A percentile compares a stretch with the other conserved stretches of the same genome.
Conservation (phyloP, 2,329 filamentous ascomycete species). For the Emmonsiellopsis sp. region DNA sequence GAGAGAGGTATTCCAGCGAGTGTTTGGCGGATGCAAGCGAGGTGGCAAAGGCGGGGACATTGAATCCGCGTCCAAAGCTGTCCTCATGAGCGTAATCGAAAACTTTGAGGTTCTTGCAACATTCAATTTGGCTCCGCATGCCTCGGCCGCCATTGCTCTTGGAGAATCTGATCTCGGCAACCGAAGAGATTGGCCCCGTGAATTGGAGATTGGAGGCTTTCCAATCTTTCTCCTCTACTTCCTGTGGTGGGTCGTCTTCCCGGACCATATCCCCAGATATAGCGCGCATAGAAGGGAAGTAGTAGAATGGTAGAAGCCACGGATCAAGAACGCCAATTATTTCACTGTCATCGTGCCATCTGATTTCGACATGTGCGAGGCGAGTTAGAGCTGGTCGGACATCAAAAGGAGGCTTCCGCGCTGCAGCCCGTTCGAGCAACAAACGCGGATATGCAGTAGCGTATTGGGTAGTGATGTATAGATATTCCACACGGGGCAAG, state of each 20-base stretch:
- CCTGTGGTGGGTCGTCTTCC: not conserved
- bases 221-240: not conserved
- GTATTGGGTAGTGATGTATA: not conserved
- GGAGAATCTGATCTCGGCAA: not conserved
- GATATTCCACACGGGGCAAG: not conserved
- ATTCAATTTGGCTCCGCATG: slow-evolving; percentile 1
- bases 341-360: not conserved
- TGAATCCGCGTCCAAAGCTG: not conserved
- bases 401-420: not conserved
- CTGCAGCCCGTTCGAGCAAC: not conserved
- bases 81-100: slow-evolving; percentile 6
- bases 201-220: not conserved
- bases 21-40: slow-evolving; percentile 1
- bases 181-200: not conserved
- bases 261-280: not conserved
- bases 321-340: not conserved
- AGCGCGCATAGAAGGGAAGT: slow-evolving; percentile 1
- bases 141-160: slow-evolving; percentile 1
- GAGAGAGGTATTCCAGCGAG: not conserved
- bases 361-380: not conserved
- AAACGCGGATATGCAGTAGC: too few relatives aligned
- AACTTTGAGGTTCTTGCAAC: slow-evolving; percentile 6
- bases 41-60: not conserved
- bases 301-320: not conserved
- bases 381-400: not conserved